Evolutionary conservation across 768 basidiomycete species (phyloP), one percentile per base, ranked within the genome.

Genomic region (Trichaptum fuscoviolaceum): DNA sequence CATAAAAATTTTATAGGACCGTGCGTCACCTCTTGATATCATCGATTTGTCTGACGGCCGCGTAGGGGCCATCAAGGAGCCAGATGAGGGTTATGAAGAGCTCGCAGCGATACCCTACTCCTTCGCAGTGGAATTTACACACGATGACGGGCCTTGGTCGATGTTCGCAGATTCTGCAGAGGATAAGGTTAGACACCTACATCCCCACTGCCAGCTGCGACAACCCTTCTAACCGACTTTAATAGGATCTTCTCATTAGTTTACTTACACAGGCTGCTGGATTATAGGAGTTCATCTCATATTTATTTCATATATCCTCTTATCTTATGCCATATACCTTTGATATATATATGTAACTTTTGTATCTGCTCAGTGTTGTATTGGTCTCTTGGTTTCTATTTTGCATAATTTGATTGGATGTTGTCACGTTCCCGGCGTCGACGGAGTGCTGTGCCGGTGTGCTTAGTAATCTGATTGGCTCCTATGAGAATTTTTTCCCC

Each of bases 71-170:
- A 68, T 89, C 64, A 79, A 80, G 66, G 89, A 90, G 70, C 88
- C 87, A 84, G 79, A 84, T 65, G 85, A 90, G 65, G 88, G 88
- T 6, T 88, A 85, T 66, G 88, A 90, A 66, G 86, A 88, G 60
- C 73, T 90, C 35, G 81, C 86, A 71, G 82, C 87, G 10, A 88
- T 90, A 63, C 82, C 86, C 3, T 79, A 86, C 66, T 87, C 89
- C 0, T 89, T 90, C 75, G 89, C 84, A 1, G 75, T 90, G 27
- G 87, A 87, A 67, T 88, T 89, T 72, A 78, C 77, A 36, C 80
- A 83, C 65, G 82, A 74, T 6, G 78, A 75, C 8, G 77, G 77
- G 27, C 74, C 79, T 18, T 89, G 87, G 86, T 77, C 83, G 57
- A 78, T 89, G 77, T 90, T 79, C 66, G 78, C 85, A 7, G 88